Evolutionary conservation across 768 basidiomycete genomes (phyloP).

Genomic region (Leccinum subgranulosum): DNA sequence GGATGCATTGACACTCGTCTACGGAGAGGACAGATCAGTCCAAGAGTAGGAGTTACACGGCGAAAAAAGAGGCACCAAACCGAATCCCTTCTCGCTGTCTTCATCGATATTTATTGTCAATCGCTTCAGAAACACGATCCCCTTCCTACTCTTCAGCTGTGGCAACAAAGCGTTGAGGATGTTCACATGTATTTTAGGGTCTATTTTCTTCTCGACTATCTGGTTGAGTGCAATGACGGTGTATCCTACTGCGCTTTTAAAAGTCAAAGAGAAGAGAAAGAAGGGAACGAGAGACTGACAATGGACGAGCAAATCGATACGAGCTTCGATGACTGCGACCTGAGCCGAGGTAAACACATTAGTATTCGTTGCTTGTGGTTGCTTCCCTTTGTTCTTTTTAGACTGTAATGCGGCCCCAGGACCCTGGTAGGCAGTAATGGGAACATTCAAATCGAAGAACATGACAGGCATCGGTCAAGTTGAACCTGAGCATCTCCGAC

Average conservation of each 20-base stretch:
- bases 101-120: constrained; percentile 79
- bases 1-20: constrained; percentile 71
- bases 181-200: constrained; percentile 68
- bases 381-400: constrained; percentile 31
- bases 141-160: constrained; percentile 55
- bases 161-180: constrained; percentile 54
- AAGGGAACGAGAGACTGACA: constrained; percentile 42
- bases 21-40: not conserved
- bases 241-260: constrained; percentile 69
- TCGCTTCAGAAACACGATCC: constrained; percentile 67
- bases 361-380: constrained; percentile 33
- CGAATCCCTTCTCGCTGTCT: constrained; percentile 84
- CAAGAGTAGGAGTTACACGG: not conserved
- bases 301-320: constrained; percentile 68
- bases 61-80: constrained; percentile 49
- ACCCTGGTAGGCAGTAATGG: constrained; percentile 34
- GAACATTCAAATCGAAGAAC: constrained; percentile 71
- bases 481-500: not conserved
- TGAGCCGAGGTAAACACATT: constrained; percentile 52
- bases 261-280: not conserved
- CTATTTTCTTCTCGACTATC: constrained; percentile 66
- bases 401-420: constrained; percentile 11
- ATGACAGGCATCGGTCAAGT: constrained; percentile 31
- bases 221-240: constrained; percentile 77
- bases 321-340: constrained; percentile 54